Evolutionary conservation across 148 eudicot species (phyloP).

Genomic region (Rhododendron griersonianum): DNA sequence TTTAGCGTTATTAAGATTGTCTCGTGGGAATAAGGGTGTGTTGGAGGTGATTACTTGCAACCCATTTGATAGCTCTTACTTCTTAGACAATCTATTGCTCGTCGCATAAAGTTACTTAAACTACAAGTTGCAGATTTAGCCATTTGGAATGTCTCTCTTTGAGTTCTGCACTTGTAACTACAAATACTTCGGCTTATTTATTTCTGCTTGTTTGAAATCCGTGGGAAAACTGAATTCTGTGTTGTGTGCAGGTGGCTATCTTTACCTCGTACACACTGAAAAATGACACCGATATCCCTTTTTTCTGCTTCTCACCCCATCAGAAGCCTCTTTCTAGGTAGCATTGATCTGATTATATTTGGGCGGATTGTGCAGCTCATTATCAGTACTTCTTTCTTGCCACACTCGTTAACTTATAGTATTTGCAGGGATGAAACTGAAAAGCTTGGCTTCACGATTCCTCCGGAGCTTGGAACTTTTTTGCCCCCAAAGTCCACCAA

Average conservation of each 20-base stretch:
- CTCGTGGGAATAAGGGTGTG: constrained; percentile 69
- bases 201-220: neutral
- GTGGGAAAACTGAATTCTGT: constrained; percentile 7
- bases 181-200: neutral
- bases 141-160: neutral
- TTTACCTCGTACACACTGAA: constrained; percentile 72
- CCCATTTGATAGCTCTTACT: neutral
- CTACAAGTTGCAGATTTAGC: neutral
- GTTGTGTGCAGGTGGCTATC: constrained; percentile 63
- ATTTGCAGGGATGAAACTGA: constrained; percentile 64
- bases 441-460: constrained; percentile 27
- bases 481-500: constrained; percentile 66
- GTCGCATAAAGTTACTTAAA: neutral
- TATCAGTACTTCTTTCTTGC: constrained; percentile 1
- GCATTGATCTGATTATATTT: constrained; percentile 1
- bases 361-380: neutral
- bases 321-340: constrained; percentile 69
- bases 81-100: neutral
- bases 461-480: constrained; percentile 61
- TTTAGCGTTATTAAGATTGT: constrained; percentile 73
- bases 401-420: constrained; percentile 2
- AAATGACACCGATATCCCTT: constrained; percentile 54
- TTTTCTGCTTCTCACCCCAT: constrained; percentile 58
- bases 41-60: constrained; percentile 60
- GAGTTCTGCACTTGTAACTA: neutral